Evolutionary conservation across 108 stramenopile species (phyloP).

Genomic region (Fragilaria radians): DNA sequence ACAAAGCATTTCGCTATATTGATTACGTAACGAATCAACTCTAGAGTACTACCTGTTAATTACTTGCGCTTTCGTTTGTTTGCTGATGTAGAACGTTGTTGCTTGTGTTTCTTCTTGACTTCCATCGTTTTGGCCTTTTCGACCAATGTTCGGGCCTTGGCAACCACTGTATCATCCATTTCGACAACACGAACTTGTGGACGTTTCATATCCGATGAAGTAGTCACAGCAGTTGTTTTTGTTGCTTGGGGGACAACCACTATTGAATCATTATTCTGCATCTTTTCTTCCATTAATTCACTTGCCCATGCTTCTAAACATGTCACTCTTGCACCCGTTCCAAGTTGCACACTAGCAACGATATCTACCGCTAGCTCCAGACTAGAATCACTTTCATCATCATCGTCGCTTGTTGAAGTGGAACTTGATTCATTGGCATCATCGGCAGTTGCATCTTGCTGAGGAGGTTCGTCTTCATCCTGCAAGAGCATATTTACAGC

Average conservation of each 20-base stretch:
- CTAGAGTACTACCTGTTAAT: no score
- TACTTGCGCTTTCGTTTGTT: neutral
- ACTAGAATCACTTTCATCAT: constrained; percentile 34
- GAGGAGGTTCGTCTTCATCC: constrained; percentile 10
- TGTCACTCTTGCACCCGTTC: constrained; percentile 83
- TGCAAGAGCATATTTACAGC: constrained; percentile 72
- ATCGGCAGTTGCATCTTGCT: constrained; percentile 13
- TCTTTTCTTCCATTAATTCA: constrained; percentile 20
- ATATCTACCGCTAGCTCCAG: constrained; percentile 73
- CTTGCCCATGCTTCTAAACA: constrained; percentile 55
- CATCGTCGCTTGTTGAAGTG: constrained; percentile 8
- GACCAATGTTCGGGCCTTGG: constrained; percentile 69
- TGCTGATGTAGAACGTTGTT: constrained; percentile 12
- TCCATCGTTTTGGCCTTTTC: constrained; percentile 63
- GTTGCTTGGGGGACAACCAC: neutral
- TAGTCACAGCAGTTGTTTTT: constrained; percentile 5
- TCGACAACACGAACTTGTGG: constrained; percentile 12
- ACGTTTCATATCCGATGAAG: constrained; percentile 10
- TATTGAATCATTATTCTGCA: constrained; percentile 1
- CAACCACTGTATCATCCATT: constrained; percentile 47
- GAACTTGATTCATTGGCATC: constrained; percentile 21
- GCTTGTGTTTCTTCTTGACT: constrained; percentile 51
- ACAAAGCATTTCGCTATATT: no score
- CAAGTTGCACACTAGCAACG: constrained; percentile 65
- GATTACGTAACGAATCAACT: no score